phyloP scores from a whole-genome alignment of 1,284 basidiomycete species.

The Laetiporus sulphureus region DNA sequence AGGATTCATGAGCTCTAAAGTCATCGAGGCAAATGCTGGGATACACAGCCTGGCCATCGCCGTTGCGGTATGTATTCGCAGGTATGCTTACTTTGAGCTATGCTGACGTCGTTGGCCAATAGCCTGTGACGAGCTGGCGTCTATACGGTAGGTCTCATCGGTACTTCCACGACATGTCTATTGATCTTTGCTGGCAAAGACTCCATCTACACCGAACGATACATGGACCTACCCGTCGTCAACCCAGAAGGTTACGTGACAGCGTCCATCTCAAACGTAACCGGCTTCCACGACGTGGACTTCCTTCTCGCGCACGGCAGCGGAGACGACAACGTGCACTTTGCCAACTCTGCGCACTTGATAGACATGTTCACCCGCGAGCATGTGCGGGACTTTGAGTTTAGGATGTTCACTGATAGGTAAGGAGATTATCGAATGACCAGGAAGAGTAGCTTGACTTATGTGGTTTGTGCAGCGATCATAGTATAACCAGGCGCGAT shows the following conservation, averaged over 20 bases:
- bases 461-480: constrained; percentile 52
- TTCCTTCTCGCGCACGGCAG: constrained; percentile 89
- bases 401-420: constrained; percentile 97
- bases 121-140: constrained; percentile 84
- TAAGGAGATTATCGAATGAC: constrained; percentile 19
- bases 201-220: constrained; percentile 93
- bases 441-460: constrained; percentile 1
- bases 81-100: no score
- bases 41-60: constrained; percentile 87
- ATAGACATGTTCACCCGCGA: constrained; percentile 86
- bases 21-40: constrained; percentile 81
- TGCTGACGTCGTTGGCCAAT: no score
- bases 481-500: constrained; percentile 65
- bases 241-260: constrained; percentile 84
- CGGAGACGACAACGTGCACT: constrained; percentile 95
- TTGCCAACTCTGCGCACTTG: constrained; percentile 83
- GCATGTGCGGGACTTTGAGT: constrained; percentile 74
- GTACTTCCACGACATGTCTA: neutral
- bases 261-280: constrained; percentile 80
- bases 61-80: constrained; percentile 53
- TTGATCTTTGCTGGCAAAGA: constrained; percentile 34
- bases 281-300: constrained; percentile 74
- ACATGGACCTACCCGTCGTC: constrained; percentile 79
- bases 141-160: constrained; percentile 58
- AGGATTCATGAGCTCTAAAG: constrained; percentile 89